These are phyloP conservation scores for Solanum sejunctum DNA, from an alignment of 257 asterid species.

Conservation along the genomic window DNA sequence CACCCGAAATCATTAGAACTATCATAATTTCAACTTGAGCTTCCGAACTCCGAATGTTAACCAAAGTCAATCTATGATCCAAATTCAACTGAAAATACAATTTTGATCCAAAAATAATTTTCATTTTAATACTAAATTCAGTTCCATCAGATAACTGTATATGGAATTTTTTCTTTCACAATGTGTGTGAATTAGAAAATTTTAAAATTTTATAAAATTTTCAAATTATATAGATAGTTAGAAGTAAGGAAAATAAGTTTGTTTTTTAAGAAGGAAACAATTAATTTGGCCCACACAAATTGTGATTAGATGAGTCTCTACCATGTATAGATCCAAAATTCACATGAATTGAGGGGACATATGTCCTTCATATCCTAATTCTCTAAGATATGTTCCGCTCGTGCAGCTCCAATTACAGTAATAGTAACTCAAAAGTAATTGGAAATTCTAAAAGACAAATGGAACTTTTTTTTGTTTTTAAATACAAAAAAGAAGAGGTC, in stretches of 20 bases:
- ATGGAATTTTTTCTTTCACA: neutral
- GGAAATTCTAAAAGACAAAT: neutral
- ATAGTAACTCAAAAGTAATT: neutral
- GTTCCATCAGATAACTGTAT: too few relatives aligned
- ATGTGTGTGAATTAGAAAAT: neutral
- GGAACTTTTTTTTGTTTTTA: neutral
- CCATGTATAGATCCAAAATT: neutral
- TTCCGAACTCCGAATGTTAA: too few relatives aligned
- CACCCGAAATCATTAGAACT: too few relatives aligned
- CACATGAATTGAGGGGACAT: slow-evolving; percentile 2
- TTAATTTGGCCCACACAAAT: neutral
- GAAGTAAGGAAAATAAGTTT: neutral
- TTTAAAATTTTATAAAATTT: neutral
- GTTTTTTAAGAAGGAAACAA: neutral
- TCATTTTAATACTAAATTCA: too few relatives aligned
- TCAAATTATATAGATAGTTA: neutral
- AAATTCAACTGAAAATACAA: too few relatives aligned
- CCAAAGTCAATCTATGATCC: too few relatives aligned
- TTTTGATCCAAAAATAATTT: too few relatives aligned
- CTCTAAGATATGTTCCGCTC: neutral
- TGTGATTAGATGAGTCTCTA: neutral
- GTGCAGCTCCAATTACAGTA: neutral
- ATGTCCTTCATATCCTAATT: neutral
- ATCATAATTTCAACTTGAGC: too few relatives aligned
- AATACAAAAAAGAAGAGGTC: neutral